Base-by-base conservation (phyloP, 805 yeast species). In the Sugiyamaella floridensis region DNA sequence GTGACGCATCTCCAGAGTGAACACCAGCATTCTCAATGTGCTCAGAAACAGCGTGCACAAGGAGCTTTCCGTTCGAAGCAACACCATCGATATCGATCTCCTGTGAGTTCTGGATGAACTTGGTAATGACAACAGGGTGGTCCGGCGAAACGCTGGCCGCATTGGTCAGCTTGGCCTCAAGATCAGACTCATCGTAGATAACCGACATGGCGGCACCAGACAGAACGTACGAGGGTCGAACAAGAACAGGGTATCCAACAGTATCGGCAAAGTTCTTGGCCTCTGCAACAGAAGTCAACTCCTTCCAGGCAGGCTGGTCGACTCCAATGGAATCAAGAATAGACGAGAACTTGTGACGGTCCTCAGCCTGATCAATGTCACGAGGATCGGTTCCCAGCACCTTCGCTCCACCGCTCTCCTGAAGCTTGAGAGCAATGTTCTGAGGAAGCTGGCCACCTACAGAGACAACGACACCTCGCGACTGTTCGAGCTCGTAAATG, bases 121-220 rank as follows among this genome's bases (percentile, higher is more conserved):
- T 93, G 63, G 97, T 85, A 66, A 92, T 92, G 51, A 92, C 99
- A 58, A 92, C 99, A 20, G 99, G 99, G 68, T 92, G 95, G 66
- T 93, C 98, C 57, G 89, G 86, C 34, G 97, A 87, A 53, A 92
- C 97, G 63, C 87, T 83, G 42, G 96, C 82, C 45, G 99, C 99
- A 64, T 84, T 82, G 55, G 85, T 81, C 63, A 92, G 77, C 71
- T 93, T 89, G 48, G 80, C 68, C 62, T 84, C 93, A 60, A 92
- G 80, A 70, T 93, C 97, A 47, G 77, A 74, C 68, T 85, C 84
- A 57, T 79, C 80, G 66, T 80, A 80, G 60, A 93, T 90, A 43
- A 89, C 97, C 56, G 93, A 85, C 99, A 92, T 93, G 55, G 99
- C 98, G 57, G 99, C 98, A 74, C 99, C 99, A 53, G 96, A 87